Conservation (phyloP, 2,329 filamentous ascomycete genomes). For the Capronia americana region DNA sequence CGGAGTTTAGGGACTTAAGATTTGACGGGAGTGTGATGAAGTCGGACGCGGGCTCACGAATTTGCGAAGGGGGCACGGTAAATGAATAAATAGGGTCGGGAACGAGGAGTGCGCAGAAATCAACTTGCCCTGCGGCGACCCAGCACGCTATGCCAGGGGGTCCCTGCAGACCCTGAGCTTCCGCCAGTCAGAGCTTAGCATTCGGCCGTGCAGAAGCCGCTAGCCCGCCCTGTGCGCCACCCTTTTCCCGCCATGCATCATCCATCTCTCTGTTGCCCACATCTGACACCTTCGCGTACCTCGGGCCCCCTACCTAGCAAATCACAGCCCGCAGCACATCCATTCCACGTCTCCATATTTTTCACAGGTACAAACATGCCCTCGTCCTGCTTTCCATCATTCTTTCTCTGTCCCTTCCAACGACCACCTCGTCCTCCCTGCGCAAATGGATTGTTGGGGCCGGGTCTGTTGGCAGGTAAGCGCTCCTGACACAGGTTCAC, state of each 20-base stretch:
- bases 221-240: constrained; percentile 4
- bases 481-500: background rate
- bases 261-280: constrained; percentile 8
- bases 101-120: constrained; percentile 9
- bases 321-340: constrained; percentile 4
- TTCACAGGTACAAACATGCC: background rate
- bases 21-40: constrained; percentile 5
- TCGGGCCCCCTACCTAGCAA: constrained; percentile 13
- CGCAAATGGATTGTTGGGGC: background rate
- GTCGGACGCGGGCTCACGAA: constrained; percentile 6
- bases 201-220: constrained; percentile 3
- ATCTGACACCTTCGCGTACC: constrained; percentile 22
- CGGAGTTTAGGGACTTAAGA: constrained; percentile 8
- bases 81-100: constrained; percentile 8
- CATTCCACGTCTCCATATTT: constrained; percentile 1
- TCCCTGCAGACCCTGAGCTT: background rate
- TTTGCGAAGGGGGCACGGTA: constrained; percentile 3
- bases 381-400: background rate
- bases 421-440: background rate
- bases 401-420: background rate
- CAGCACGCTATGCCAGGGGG: constrained; percentile 14
- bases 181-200: background rate
- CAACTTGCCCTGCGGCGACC: constrained; percentile 4
- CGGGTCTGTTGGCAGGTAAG: background rate
- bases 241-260: constrained; percentile 9